Evolutionary conservation across 345 rosid species (phyloP).

Genomic region (Bretschneidera sinensis): DNA sequence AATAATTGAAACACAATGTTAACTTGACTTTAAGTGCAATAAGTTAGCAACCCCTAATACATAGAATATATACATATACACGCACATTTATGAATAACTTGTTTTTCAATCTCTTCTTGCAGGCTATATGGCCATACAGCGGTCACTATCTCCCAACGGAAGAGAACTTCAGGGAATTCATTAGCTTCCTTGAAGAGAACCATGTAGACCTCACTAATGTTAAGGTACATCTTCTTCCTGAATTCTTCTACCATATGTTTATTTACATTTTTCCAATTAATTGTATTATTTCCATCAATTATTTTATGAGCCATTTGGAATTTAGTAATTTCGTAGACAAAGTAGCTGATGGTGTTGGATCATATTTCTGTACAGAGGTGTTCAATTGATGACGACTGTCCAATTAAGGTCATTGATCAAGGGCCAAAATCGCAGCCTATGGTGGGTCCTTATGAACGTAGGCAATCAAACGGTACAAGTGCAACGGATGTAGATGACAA

Average conservation of each 20-base stretch:
- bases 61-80: background rate
- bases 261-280: background rate
- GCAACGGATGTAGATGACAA: slow-evolving; percentile 6
- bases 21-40: too few species aligned
- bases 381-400: slow-evolving; percentile 63
- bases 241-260: too few species aligned
- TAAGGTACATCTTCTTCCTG: slow-evolving; percentile 41
- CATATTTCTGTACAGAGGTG: slow-evolving; percentile 43
- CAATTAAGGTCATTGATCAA: slow-evolving; percentile 16
- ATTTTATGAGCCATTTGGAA: too few species aligned
- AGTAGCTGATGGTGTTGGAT: slow-evolving; percentile 13
- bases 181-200: slow-evolving; percentile 58
- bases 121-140: slow-evolving; percentile 97
- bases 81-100: background rate
- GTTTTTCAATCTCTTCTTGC: background rate
- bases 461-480: slow-evolving; percentile 2
- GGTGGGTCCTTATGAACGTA: slow-evolving; percentile 6
- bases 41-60: too few species aligned
- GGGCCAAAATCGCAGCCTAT: slow-evolving; percentile 13
- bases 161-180: slow-evolving; percentile 80
- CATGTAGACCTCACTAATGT: slow-evolving; percentile 71
- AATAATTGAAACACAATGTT: too few species aligned
- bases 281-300: too few species aligned
- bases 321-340: too few species aligned
- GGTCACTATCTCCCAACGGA: slow-evolving; percentile 97